Conservation (phyloP, 1,284 basidiomycete species). For the Irpex lacteus region DNA sequence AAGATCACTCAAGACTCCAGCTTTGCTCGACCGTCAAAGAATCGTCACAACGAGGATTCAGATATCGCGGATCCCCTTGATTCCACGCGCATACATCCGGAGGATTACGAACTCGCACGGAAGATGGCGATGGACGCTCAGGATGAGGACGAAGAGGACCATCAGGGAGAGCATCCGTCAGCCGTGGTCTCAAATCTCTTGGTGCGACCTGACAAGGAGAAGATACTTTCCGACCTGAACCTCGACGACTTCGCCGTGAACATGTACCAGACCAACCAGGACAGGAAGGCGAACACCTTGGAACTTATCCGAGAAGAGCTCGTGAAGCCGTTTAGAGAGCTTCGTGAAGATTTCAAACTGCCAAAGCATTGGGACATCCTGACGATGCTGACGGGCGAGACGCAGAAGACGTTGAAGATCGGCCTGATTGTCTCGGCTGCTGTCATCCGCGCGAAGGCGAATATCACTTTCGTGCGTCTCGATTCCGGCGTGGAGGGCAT, state of each 20-base stretch:
- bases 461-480: slow-evolving; percentile 65
- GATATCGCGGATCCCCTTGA: slow-evolving; percentile 88
- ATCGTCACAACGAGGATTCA: slow-evolving; percentile 65
- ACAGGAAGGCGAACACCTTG: slow-evolving; percentile 86
- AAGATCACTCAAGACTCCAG: slow-evolving; percentile 72
- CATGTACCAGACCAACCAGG: slow-evolving; percentile 79
- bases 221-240: slow-evolving; percentile 89
- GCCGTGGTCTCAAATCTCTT: slow-evolving; percentile 85
- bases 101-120: slow-evolving; percentile 96
- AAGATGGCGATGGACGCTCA: slow-evolving; percentile 99
- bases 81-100: slow-evolving; percentile 94
- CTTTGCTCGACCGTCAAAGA: slow-evolving; percentile 58
- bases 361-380: slow-evolving; percentile 82
- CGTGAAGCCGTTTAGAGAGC: slow-evolving; percentile 82
- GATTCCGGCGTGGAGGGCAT: slow-evolving; percentile 93
- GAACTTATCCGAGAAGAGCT: slow-evolving; percentile 90
- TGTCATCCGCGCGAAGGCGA: slow-evolving; percentile 58
- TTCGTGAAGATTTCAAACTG: slow-evolving; percentile 65
- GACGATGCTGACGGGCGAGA: slow-evolving; percentile 96
- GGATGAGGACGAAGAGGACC: slow-evolving; percentile 93
- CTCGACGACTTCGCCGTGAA: slow-evolving; percentile 96
- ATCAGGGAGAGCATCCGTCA: slow-evolving; percentile 87
- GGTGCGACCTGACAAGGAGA: slow-evolving; percentile 76
- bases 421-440: slow-evolving; percentile 86
- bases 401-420: slow-evolving; percentile 70